A percentile compares a stretch with the other conserved stretches of the same genome.
Conservation (phyloP, 257 asterid species). For the Paulownia fortunei region DNA sequence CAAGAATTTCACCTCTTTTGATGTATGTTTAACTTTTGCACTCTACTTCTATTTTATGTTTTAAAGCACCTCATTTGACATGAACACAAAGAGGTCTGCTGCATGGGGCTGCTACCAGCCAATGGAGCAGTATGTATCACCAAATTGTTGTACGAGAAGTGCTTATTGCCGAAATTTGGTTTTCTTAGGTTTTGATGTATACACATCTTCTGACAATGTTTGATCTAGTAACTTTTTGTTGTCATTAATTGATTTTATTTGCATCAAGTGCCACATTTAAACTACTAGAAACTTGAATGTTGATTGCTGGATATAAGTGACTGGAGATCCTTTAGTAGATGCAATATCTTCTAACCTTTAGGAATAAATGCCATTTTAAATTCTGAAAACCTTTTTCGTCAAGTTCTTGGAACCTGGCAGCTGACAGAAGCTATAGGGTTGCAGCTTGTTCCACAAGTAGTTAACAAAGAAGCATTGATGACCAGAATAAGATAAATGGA, state of each 20-base stretch:
- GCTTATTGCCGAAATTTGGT: not conserved
- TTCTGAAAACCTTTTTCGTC: not conserved
- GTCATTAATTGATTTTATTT: not conserved
- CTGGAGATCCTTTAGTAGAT: not conserved
- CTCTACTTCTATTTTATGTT: not conserved
- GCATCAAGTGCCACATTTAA: not conserved
- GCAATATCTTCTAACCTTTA: not conserved
- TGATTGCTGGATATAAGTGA: not conserved
- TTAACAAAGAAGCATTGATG: not conserved
- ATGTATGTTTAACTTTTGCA: not conserved
- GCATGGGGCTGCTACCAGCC: slow-evolving; percentile 4
- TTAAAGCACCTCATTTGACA: slow-evolving; percentile 3
- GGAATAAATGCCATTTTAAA: not conserved
- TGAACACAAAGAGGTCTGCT: not conserved
- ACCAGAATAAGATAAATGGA: not conserved
- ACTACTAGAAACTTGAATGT: not conserved
- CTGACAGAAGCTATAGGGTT: slow-evolving; percentile 5
- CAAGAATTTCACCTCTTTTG: not conserved
- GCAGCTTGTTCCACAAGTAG: not conserved
- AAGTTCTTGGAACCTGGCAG: slow-evolving; percentile 17
- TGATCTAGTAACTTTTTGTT: not conserved
- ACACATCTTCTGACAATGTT: not conserved
- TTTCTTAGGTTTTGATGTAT: not conserved
- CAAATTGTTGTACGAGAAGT: not conserved
- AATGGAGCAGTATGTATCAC: not conserved